Percentiles rank a stretch among this genome's conserved stretches.
Conservation (phyloP, 2,329 filamentous ascomycete genomes). For the Aphanoascus verrucosus region DNA sequence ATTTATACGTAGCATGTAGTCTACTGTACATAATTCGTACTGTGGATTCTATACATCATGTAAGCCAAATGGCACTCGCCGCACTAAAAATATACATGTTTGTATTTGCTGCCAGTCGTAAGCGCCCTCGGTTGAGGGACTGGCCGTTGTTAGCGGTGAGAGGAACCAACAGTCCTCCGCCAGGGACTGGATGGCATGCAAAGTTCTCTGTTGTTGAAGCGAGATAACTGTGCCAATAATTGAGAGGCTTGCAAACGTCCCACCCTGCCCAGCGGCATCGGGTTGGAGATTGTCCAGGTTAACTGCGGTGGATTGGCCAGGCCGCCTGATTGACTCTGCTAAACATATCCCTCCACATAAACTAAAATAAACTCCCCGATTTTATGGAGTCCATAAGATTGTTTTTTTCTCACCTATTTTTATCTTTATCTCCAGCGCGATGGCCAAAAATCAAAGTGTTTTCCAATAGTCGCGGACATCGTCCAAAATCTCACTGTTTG, state of each 20-base stretch:
- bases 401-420: constrained; percentile 6
- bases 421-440: constrained; percentile 3
- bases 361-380: constrained; percentile 5
- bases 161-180: not conserved
- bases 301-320: not conserved
- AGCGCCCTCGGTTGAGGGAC: not conserved
- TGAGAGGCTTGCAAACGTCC: not conserved
- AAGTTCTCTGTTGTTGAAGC: not conserved
- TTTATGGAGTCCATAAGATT: not conserved
- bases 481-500: not conserved
- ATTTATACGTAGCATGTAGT: not conserved
- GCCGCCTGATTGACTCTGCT: not conserved
- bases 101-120: not conserved
- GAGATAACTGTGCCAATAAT: not conserved
- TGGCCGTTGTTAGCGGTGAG: not conserved
- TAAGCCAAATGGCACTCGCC: not conserved
- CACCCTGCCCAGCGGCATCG: not conserved
- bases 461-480: not conserved
- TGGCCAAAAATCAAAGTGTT: not conserved
- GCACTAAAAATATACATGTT: constrained; percentile 4
- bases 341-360: not conserved
- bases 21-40: too few relatives aligned
- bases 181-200: not conserved
- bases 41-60: too few relatives aligned
- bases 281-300: not conserved